Conservation (phyloP, 306 rosid genomes). For the Casuarina cunninghamiana region DNA sequence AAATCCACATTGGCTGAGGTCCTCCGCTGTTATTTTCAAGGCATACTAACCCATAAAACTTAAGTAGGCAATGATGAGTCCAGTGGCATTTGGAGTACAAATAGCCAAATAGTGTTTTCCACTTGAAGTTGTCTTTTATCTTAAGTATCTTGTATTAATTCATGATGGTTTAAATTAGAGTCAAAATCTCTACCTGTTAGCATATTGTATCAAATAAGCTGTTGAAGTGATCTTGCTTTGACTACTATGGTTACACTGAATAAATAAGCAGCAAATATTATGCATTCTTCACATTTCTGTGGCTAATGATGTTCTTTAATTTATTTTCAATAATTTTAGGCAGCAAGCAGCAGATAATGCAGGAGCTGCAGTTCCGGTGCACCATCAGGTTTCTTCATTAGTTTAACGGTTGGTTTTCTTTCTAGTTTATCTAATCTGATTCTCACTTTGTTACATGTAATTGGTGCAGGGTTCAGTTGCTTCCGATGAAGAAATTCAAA, state of each 20-base stretch:
- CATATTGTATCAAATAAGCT: neutral
- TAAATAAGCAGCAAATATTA: conserved; percentile 4
- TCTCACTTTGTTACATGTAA: conserved; percentile 22
- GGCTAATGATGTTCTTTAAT: conserved; percentile 9
- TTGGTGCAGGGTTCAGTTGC: conserved; percentile 59
- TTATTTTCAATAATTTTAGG: conserved; percentile 50
- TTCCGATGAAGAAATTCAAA: conserved; percentile 74
- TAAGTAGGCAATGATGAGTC: neutral
- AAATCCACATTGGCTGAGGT: neutral
- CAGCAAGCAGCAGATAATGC: conserved; percentile 35
- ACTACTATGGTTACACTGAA: neutral
- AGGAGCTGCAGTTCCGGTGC: conserved; percentile 47
- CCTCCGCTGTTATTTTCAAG: neutral
- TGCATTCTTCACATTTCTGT: conserved; percentile 6
- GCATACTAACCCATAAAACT: neutral
- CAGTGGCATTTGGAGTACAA: neutral
- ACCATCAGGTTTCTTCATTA: conserved; percentile 59
- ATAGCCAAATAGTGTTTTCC: neutral
- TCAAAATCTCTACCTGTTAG: neutral
- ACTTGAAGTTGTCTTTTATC: neutral
- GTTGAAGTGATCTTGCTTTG: neutral
- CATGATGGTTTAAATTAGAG: neutral
- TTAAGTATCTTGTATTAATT: neutral
- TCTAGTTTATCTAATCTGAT: conserved; percentile 27
- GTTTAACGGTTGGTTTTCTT: neutral